Base-by-base conservation (phyloP, 129 eudicot genomes). In the Pulicaria dysenterica region DNA sequence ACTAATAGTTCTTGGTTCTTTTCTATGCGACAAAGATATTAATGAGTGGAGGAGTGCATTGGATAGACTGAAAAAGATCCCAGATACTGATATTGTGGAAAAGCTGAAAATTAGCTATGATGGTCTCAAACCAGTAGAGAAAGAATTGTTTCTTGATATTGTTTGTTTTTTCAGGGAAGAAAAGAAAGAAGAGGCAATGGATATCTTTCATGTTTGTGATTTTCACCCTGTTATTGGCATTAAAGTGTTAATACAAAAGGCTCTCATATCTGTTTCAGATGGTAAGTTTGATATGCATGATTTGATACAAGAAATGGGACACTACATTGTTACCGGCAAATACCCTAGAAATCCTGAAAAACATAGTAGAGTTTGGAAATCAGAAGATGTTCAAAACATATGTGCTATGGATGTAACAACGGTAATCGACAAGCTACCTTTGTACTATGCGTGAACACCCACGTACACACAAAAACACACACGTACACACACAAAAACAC, bases 171-270 rank as follows among this genome's bases (percentile, higher is more conserved):
- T 14, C 12, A 65, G 71, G 41, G 39, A 56, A 7, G 13, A 3
- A 2, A 1, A 24, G 0, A 24, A 45, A 65, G n/a, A 65, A 4
- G 4, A 7, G 2, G 48, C 73, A 11, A 58, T 78, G 36, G 50
- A 2, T 6, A 48, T 64, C 10, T 46, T 78, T 42, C 60, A 78
- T 14, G 82, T 43, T 19, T 78, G 64, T 44, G 67, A 49, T 24
- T 58, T 38, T 59, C 64, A 59, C 64, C 64, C 77, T 34, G 48
- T 42, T 49, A 71, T 71, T 42, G 77, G 77, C 40, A 19, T 78
- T 14, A 56, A 64, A 39, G 59, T 31, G 57, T 71, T 78, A 59
- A 45, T 54, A 41, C 53, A 47, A 11, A 48, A 37, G 57, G 55
- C 64, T 72, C 67, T 72, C 48, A 58, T 58, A 72, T 58, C 69